Percentiles rank a stretch among this genome's conserved stretches.
phyloP scores from a whole-genome alignment of 78 protist genomes.

The Dictyostelium firmibasis region DNA sequence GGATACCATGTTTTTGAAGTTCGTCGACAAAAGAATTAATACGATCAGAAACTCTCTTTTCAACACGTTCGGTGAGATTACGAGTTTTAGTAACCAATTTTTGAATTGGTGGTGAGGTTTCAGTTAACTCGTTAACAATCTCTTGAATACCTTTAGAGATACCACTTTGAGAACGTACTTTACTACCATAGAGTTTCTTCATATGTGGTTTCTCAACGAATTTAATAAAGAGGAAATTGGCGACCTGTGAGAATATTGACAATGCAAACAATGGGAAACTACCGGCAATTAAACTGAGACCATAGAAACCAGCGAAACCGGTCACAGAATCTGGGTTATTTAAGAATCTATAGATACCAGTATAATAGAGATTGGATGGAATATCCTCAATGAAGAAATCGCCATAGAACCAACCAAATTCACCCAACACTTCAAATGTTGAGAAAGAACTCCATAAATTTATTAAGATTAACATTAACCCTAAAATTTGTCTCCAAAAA shows the following conservation, averaged over 20 bases:
- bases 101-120: constrained; percentile 55
- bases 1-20: constrained; percentile 48
- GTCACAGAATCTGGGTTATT: constrained; percentile 83
- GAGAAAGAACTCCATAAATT: constrained; percentile 68
- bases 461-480: constrained; percentile 57
- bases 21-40: constrained; percentile 33
- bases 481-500: constrained; percentile 70
- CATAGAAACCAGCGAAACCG: constrained; percentile 83
- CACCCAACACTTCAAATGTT: constrained; percentile 79
- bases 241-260: constrained; percentile 70
- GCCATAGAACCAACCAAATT: constrained; percentile 88
- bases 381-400: constrained; percentile 82
- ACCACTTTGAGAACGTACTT: constrained; percentile 72
- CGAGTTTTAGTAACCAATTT: constrained; percentile 58
- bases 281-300: constrained; percentile 62
- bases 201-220: constrained; percentile 87
- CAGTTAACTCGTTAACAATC: constrained; percentile 59
- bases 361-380: constrained; percentile 63
- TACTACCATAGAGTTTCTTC: constrained; percentile 80
- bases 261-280: constrained; percentile 66
- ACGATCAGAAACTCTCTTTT: constrained; percentile 34
- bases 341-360: constrained; percentile 83
- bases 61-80: constrained; percentile 55
- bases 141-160: constrained; percentile 67
- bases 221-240: constrained; percentile 46